Evolutionary conservation across 257 asterid genomes (phyloP).

Genomic region (Scutellaria baicalensis): DNA sequence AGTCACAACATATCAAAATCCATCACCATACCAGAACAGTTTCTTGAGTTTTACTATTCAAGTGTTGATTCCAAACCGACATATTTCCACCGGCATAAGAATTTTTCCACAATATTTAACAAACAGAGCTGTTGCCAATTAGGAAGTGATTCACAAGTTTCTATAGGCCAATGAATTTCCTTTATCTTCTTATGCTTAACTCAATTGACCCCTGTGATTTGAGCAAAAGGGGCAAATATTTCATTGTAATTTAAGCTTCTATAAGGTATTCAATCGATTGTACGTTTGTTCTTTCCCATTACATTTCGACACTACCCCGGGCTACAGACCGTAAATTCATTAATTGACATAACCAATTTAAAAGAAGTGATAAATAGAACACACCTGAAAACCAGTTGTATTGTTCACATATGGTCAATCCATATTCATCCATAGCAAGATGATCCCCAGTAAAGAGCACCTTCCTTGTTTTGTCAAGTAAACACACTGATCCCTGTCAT

Average conservation of each 20-base stretch:
- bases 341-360: not conserved
- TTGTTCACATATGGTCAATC: conserved; percentile 36
- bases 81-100: not conserved
- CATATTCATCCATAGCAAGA: conserved; percentile 42
- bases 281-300: not conserved
- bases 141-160: not conserved
- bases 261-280: not conserved
- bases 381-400: conserved; percentile 58
- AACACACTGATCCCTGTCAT: conserved; percentile 64
- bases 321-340: not conserved
- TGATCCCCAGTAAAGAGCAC: conserved; percentile 72
- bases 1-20: not conserved
- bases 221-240: not conserved
- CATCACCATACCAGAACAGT: not conserved
- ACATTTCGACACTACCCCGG: not conserved
- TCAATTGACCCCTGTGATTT: not conserved
- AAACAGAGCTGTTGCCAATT: not conserved
- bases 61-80: not conserved
- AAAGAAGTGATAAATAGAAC: not conserved
- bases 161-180: not conserved
- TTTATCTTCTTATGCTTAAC: not conserved
- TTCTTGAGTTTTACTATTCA: not conserved
- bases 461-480: conserved; percentile 44
- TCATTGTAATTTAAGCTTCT: not conserved
- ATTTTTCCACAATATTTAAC: not conserved